A percentile compares a stretch with the other conserved stretches of the same genome.
Evolutionary conservation across 495 filamentous ascomycete species (phyloP).

Genomic region (Talaromyces adpressus): DNA sequence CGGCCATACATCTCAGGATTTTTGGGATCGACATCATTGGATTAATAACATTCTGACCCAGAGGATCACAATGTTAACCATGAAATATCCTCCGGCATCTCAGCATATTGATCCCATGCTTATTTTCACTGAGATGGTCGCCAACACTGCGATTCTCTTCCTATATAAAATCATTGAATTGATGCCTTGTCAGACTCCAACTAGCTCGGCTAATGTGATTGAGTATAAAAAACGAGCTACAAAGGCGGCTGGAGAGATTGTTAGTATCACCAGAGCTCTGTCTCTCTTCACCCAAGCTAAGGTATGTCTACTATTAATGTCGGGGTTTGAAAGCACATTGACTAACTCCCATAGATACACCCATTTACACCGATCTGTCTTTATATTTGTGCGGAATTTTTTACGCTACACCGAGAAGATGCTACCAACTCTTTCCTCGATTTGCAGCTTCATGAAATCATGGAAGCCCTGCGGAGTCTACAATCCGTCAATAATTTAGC

Average conservation of each 20-base stretch:
- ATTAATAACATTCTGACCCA: conserved; percentile 33
- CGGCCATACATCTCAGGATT: conserved; percentile 19
- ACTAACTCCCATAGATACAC: conserved; percentile 9
- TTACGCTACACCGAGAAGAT: conserved; percentile 3
- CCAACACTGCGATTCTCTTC: conserved; percentile 34
- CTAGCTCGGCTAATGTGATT: conserved; percentile 5
- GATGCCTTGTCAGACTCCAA: conserved; percentile 9
- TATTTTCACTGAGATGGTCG: conserved; percentile 31
- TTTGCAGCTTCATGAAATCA: not conserved
- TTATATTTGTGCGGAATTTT: conserved; percentile 12
- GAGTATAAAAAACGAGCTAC: conserved; percentile 25
- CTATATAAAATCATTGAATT: conserved; percentile 24
- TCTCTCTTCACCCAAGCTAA: conserved; percentile 33
- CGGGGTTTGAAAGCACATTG: not conserved
- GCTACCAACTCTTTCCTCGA: not conserved
- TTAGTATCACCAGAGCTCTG: conserved; percentile 28
- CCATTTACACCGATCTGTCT: conserved; percentile 13
- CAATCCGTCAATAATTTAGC: not conserved
- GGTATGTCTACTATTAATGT: conserved; percentile 10
- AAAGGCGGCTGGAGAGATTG: conserved; percentile 31
- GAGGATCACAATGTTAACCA: conserved; percentile 23
- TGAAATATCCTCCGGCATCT: conserved; percentile 21
- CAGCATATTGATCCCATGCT: conserved; percentile 39
- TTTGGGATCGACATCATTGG: conserved; percentile 41
- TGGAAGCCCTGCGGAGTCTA: not conserved